Base-by-base conservation (phyloP, 768 basidiomycete species). In the Lactarius hatsudake region DNA sequence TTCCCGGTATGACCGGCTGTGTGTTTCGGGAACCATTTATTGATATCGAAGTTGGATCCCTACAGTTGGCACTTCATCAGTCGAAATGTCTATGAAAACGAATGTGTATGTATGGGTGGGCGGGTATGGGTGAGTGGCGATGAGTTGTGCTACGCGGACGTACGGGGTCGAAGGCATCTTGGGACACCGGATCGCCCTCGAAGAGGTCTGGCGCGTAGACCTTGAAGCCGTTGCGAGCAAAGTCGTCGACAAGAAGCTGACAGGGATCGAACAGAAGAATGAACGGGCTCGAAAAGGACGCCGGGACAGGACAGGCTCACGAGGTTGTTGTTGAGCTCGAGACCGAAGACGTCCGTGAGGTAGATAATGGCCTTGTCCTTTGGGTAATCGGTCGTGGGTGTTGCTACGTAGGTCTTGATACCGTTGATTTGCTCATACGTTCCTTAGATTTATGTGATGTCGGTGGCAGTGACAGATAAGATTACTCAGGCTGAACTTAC, bases 171-270 rank as follows among this genome's bases (percentile, higher is more conserved):
- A 74, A 30, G 5, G 54, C 73, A 5, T 76, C 71, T 1, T 65
- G 13, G 3, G 72, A 54, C 43, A 76, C 38, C 0, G 74, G 30
- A 59, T 80, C 79, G 12, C 74, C 71, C 32, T 67, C 57, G 36
- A 70, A 62, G 42, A 70, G 65, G 23, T 71, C 70, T 15, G 73
- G 69, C 0, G 38, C 38, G 48, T 66, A 71, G 42, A 71, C 70
- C 30, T 62, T 59, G 63, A 77, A 80, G 10, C 80, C 80, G 59
- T 80, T 80, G 26, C 65, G 70, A 36, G 80, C 79, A 69, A 79
- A 80, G 67, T 79, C 81, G 64, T 84, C 83, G 5, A 77, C 77
- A 17, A 83, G 77, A 18, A 80, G 71, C 81, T 84, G 67, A 32
- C 36, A 18, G 28, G 8, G 15, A 20, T 15, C 10, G 20, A 5